Conservation (phyloP, 2,329 filamentous ascomycete species). For the Exophiala mesophila region DNA sequence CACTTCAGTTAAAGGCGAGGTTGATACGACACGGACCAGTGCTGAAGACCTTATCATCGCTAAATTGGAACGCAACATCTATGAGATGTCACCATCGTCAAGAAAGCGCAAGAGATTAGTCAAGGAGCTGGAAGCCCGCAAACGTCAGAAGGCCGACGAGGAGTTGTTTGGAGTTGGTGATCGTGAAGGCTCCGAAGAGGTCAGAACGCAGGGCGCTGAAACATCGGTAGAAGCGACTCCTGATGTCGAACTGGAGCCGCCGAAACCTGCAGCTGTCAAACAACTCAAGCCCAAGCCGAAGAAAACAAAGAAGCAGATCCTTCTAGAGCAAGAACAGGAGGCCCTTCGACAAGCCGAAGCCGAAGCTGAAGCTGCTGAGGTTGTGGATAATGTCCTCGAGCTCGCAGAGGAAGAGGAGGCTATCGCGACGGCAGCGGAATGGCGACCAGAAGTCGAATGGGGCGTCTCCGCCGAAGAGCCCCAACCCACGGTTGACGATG, state of each 20-base stretch:
- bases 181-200: constrained; percentile 45
- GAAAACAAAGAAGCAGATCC: constrained; percentile 72
- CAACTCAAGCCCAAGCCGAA: constrained; percentile 57
- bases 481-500: constrained; percentile 61
- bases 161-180: constrained; percentile 66
- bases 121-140: constrained; percentile 64
- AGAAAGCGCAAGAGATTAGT: constrained; percentile 71
- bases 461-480: constrained; percentile 56
- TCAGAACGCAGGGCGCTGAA: constrained; percentile 34
- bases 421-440: constrained; percentile 29
- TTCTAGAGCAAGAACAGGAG: constrained; percentile 62
- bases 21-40: constrained; percentile 20
- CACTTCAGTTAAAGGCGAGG: constrained; percentile 25
- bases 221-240: constrained; percentile 33
- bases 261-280: constrained; percentile 43
- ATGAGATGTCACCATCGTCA: constrained; percentile 52
- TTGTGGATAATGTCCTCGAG: constrained; percentile 32
- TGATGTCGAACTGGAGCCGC: constrained; percentile 27
- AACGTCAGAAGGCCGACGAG: constrained; percentile 79
- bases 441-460: constrained; percentile 52
- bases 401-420: constrained; percentile 29
- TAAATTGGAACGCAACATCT: constrained; percentile 28
- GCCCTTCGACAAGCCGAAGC: constrained; percentile 52
- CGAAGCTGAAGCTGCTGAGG: constrained; percentile 42
- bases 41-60: constrained; percentile 27